Base-by-base conservation (phyloP, 2,329 filamentous ascomycete species). In the Colletotrichum spinosum region DNA sequence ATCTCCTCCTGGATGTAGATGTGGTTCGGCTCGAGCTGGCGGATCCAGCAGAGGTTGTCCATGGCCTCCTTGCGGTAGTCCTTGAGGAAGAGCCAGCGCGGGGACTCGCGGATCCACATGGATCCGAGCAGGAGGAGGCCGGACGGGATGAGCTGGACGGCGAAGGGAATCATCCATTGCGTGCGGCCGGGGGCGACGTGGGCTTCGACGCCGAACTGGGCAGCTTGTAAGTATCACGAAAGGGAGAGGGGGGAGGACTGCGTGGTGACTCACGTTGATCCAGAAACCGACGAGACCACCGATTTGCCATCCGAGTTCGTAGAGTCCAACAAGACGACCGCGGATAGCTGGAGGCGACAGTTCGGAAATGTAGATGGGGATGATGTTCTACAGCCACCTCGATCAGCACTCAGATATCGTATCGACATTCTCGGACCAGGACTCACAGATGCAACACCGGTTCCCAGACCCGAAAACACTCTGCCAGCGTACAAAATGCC, bases 1-100 rank as follows among this genome's bases (percentile, higher is more conserved):
- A 90, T 80, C 72, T 91, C 88, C 69, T 90, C 88, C 13, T 88
- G 79, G 60, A 90, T 86, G 72, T 90, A 90, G 10, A 87, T 75
- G 39, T 87, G 80, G 39, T 81, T 79, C 2, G 76, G 72, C 0
- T 75, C 68, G 1, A 86, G 76, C 39, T 83, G 81, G n/a, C 86
- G 81, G 39, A 88, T 84, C 81, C 82, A 86, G 77, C 81, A 83
- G 64, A 87, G 79, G 48, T 81, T 84, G 15, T 78, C 72, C 68
- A 83, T 77, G 3, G 84, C 85, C 69, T 86, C 72, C 49, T 85
- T 80, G 65, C 84, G 81, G 13, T 80, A 78, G 25, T 83, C 84
- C 45, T 85, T 80, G 12, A 80, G 79, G 68, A 88, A 86, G 8
- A 89, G 79, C 86, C 87, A 90, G 51, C 87, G 81, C 2, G 87